A percentile compares a stretch with the other conserved stretches of the same genome.
Evolutionary conservation across 352 stramenopile genomes (phyloP).

Genomic region (Achlya hypogyna): DNA sequence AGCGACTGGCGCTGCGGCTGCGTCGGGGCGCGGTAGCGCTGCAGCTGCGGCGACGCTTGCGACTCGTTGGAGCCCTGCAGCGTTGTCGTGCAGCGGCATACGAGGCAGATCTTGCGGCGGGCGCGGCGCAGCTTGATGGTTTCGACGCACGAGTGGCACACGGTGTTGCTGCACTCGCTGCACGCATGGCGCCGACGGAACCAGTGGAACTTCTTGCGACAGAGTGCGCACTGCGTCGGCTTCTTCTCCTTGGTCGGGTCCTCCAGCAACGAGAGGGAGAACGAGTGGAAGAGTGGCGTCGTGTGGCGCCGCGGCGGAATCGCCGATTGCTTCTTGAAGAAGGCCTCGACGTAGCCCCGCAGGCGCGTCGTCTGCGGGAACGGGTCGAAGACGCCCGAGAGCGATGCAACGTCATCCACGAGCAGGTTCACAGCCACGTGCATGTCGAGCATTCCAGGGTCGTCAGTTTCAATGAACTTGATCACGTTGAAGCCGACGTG

Average conservation of each 20-base stretch:
- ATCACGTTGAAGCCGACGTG: slow-evolving; percentile 20
- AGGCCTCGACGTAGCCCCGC: slow-evolving; percentile 5
- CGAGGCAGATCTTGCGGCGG: slow-evolving; percentile 16
- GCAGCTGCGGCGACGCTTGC: not conserved
- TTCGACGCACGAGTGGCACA: slow-evolving; percentile 12
- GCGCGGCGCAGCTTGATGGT: not conserved
- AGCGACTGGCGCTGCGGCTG: slow-evolving; percentile 1
- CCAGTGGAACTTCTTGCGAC: slow-evolving; percentile 19
- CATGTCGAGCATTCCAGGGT: slow-evolving; percentile 15
- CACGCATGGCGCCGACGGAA: slow-evolving; percentile 12
- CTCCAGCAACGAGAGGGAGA: not conserved
- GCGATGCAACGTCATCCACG: slow-evolving; percentile 15
- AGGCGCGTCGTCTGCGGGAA: slow-evolving; percentile 16
- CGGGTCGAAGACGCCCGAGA: slow-evolving; percentile 17
- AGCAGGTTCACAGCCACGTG: slow-evolving; percentile 16
- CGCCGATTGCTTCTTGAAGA: not conserved
- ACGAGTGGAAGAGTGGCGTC: not conserved
- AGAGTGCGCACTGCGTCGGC: slow-evolving; percentile 5
- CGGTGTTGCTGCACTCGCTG: slow-evolving; percentile 16
- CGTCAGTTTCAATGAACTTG: slow-evolving; percentile 17
- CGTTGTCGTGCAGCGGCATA: slow-evolving; percentile 17
- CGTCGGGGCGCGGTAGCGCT: not conserved
- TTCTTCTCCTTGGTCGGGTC: not conserved
- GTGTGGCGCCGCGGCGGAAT: not conserved
- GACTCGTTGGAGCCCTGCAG: not conserved